Percentiles rank a stretch among this genome's conserved stretches.
These are phyloP conservation scores for Pascua sp. DNA, from an alignment of 1,284 basidiomycete species.

Conservation along the genomic window DNA sequence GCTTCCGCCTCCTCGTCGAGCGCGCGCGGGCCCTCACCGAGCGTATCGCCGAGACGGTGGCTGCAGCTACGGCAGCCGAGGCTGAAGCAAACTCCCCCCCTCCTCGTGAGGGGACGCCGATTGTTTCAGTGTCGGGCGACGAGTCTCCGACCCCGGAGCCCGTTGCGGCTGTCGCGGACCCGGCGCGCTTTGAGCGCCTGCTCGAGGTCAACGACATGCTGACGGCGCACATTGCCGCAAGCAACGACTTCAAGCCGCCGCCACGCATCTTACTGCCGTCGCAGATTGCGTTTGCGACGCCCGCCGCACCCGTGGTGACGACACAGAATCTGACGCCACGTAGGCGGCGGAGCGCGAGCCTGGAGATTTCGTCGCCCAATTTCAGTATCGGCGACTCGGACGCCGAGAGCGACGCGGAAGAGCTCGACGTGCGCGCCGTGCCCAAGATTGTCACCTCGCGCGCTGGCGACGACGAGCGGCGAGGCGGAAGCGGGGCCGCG, in stretches of 20 bases:
- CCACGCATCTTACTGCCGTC: conserved; percentile 39
- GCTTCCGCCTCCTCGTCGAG: conserved; percentile 49
- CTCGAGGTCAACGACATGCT: conserved; percentile 70
- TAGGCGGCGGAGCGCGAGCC: conserved; percentile 29
- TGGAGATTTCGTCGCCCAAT: conserved; percentile 60
- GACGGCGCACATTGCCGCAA: conserved; percentile 51
- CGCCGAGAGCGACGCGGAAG: conserved; percentile 61
- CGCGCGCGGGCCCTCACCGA: conserved; percentile 58
- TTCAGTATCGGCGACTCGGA: conserved; percentile 62
- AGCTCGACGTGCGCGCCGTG: conserved; percentile 28
- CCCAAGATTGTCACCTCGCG: too few relatives aligned
- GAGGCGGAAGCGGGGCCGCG: too few relatives aligned
- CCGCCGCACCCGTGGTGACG: conserved; percentile 17
- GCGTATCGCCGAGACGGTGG: conserved; percentile 60
- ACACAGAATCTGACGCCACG: conserved; percentile 1
- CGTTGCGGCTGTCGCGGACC: background rate
- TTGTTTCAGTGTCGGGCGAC: too few relatives aligned
- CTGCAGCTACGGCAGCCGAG: conserved; percentile 58
- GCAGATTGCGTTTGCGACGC: conserved; percentile 27
- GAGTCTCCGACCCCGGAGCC: too few relatives aligned
- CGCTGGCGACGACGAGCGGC: too few relatives aligned
- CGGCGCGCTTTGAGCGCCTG: conserved; percentile 57
- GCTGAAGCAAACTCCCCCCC: conserved; percentile 8
- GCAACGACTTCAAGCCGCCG: conserved; percentile 37
- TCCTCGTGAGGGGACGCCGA: too few relatives aligned